Evolutionary conservation across 2,329 filamentous ascomycete species (phyloP).

Genomic region (Westerdykella aurantiaca): DNA sequence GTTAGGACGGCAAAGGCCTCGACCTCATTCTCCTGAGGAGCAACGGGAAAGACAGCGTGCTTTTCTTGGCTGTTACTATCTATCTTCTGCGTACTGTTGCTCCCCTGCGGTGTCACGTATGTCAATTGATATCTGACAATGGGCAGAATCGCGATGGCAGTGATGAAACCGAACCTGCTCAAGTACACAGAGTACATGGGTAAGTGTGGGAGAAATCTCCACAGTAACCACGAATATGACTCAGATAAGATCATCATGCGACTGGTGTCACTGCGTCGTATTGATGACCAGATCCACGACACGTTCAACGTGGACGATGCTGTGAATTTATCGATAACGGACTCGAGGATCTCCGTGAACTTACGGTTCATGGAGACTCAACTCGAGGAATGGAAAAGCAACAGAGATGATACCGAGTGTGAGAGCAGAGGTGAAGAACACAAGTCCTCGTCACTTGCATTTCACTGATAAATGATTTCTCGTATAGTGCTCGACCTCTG

Average conservation of each 20-base stretch:
- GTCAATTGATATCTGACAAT: not conserved
- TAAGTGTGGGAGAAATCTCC: constrained; percentile 20
- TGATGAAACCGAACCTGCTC: constrained; percentile 30
- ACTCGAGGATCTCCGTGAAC: constrained; percentile 25
- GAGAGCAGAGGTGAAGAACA: constrained; percentile 15
- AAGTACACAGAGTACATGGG: constrained; percentile 26
- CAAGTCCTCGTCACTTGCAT: not conserved
- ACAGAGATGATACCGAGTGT: constrained; percentile 1
- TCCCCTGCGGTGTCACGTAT: not conserved
- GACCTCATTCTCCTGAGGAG: constrained; percentile 10
- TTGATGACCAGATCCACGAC: constrained; percentile 32
- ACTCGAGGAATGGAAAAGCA: constrained; percentile 21
- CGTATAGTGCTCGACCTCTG: constrained; percentile 24
- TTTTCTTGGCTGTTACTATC: constrained; percentile 31
- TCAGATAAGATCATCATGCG: constrained; percentile 22
- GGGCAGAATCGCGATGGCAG: constrained; percentile 21
- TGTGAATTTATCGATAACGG: constrained; percentile 17
- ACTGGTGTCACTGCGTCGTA: constrained; percentile 22
- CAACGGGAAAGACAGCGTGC: constrained; percentile 25
- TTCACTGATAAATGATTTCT: not conserved
- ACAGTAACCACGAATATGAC: constrained; percentile 15
- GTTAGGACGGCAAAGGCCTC: constrained; percentile 11
- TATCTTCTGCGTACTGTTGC: constrained; percentile 24
- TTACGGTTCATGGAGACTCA: constrained; percentile 24
- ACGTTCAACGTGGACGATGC: constrained; percentile 19